Percentiles rank a stretch among this genome's conserved stretches.
Conservation (phyloP, 225 moss, liverwort and hornwort species). For the Rhytidiadelphus loreus region DNA sequence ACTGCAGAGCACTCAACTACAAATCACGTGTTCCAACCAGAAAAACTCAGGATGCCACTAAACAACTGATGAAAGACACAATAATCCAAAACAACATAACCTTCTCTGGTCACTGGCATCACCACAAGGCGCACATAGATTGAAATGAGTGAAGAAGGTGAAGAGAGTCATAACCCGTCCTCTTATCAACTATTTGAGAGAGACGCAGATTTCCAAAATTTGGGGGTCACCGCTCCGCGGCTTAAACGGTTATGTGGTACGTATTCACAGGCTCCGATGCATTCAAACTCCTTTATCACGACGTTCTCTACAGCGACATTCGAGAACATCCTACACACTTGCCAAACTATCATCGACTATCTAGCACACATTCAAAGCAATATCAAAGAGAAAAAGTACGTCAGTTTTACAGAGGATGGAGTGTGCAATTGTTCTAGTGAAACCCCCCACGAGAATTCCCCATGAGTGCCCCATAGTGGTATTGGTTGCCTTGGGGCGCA, state of each 20-base stretch:
- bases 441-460: background rate
- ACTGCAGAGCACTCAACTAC: background rate
- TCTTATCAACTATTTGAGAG: too few species aligned
- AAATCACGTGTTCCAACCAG: background rate
- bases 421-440: background rate
- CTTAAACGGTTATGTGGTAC: too few species aligned
- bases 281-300: background rate
- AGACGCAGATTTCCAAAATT: too few species aligned
- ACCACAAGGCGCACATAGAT: background rate
- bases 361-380: background rate
- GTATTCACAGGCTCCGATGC: background rate
- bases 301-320: background rate
- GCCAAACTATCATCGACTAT: background rate
- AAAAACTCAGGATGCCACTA: background rate
- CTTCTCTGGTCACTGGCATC: background rate
- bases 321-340: background rate
- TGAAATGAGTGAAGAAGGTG: background rate
- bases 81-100: background rate
- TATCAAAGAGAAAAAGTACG: background rate
- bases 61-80: background rate
- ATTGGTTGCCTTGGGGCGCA: background rate
- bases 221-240: too few species aligned
- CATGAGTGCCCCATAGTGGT: slow-evolving; percentile 13
- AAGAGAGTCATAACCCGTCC: background rate
- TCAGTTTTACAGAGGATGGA: background rate